phyloP scores from a whole-genome alignment of 129 eudicot species.

The Calendula officinalis region DNA sequence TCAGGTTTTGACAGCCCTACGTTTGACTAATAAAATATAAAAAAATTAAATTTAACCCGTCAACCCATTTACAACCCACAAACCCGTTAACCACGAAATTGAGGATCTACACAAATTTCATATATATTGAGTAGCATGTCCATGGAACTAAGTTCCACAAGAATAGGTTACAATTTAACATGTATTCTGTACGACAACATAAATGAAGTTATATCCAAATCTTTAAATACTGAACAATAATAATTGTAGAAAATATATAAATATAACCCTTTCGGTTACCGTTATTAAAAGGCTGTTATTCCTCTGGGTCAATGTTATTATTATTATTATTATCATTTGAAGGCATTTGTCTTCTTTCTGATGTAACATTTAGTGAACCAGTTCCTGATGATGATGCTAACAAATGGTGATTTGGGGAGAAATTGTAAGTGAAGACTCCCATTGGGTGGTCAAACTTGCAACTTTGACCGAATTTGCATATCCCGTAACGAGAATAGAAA shows the following conservation, averaged over 20 bases:
- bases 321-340: constrained; percentile 40
- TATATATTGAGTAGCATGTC: constrained; percentile 41
- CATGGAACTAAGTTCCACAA: constrained; percentile 49
- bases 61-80: no score
- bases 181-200: constrained; percentile 57
- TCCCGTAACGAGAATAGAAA: constrained; percentile 91
- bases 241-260: constrained; percentile 26
- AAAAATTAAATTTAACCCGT: no score
- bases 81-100: background rate
- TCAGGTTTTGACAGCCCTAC: no score
- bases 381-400: constrained; percentile 67
- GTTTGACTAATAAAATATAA: no score
- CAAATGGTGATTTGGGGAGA: constrained; percentile 42
- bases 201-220: constrained; percentile 60
- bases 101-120: constrained; percentile 46
- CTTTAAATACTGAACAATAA: constrained; percentile 29
- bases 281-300: constrained; percentile 29
- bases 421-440: constrained; percentile 61
- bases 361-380: constrained; percentile 39
- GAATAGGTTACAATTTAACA: constrained; percentile 39
- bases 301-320: constrained; percentile 45
- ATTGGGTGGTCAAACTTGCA: constrained; percentile 99
- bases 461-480: constrained; percentile 98
- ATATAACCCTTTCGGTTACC: constrained; percentile 13
- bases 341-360: constrained; percentile 65